phyloP scores from a whole-genome alignment of 441 rosid genomes.

The Adansonia rubrostipa region DNA sequence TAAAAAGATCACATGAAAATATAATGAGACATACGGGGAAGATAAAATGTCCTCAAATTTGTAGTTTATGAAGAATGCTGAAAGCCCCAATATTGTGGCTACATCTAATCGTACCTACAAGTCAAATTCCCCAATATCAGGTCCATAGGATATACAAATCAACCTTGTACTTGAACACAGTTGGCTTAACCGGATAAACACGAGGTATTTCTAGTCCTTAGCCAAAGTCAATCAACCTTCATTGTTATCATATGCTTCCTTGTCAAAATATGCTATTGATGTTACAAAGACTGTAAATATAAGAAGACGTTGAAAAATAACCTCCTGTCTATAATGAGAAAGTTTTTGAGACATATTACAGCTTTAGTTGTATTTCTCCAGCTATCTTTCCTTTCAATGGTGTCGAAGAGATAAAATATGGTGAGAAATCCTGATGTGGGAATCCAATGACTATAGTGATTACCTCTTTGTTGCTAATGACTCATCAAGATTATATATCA shows the following conservation, averaged over 20 bases:
- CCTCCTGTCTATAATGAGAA: background rate
- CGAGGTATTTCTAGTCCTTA: constrained; percentile 7
- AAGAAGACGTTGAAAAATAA: background rate
- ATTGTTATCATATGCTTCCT: constrained; percentile 15
- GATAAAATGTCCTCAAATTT: constrained; percentile 84
- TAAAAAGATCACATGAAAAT: constrained; percentile 14
- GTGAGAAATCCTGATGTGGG: background rate
- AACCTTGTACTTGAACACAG: background rate
- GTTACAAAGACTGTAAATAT: background rate
- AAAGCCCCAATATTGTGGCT: constrained; percentile 87
- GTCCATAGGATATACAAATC: constrained; percentile 26
- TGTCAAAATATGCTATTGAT: background rate
- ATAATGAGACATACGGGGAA: constrained; percentile 67
- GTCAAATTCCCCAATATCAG: constrained; percentile 29
- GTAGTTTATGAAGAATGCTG: constrained; percentile 88
- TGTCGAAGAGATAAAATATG: constrained; percentile 3
- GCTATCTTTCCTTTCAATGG: constrained; percentile 6
- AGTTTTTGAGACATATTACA: background rate
- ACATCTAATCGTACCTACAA: constrained; percentile 88
- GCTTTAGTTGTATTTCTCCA: background rate
- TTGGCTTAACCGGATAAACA: constrained; percentile 19
- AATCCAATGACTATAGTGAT: background rate
- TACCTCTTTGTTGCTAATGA: constrained; percentile 6
- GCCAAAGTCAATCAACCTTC: constrained; percentile 18
- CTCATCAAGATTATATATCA: background rate